phyloP scores from a whole-genome alignment of 2,329 filamentous ascomycete species.

The Ploettnerulaceae sp. region DNA sequence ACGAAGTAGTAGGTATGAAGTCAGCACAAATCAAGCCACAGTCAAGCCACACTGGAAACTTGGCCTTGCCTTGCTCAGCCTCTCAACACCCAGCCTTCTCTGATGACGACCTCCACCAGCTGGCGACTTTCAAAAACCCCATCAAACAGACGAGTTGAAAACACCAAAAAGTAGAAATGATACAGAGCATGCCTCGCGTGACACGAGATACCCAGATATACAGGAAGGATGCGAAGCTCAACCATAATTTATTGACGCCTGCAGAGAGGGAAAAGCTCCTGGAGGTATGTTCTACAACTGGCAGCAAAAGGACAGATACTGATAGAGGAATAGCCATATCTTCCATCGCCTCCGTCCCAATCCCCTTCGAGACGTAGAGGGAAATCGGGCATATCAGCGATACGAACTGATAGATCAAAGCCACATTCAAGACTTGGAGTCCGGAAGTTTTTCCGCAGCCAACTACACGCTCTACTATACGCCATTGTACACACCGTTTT shows the following conservation, averaged over 20 bases:
- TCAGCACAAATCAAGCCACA: no score
- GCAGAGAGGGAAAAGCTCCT: slow-evolving; percentile 43
- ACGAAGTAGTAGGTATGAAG: no score
- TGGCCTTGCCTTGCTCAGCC: no score
- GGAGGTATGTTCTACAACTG: slow-evolving; percentile 35
- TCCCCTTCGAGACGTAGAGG: slow-evolving; percentile 23
- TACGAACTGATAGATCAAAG: slow-evolving; percentile 27
- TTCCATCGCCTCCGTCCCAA: slow-evolving; percentile 29
- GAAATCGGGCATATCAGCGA: slow-evolving; percentile 25
- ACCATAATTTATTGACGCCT: slow-evolving; percentile 39
- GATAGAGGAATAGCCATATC: slow-evolving; percentile 30
- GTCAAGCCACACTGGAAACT: no score
- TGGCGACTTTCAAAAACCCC: neutral
- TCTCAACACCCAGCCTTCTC: no score
- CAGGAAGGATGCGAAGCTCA: slow-evolving; percentile 42
- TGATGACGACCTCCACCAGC: neutral
- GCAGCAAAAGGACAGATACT: slow-evolving; percentile 10
- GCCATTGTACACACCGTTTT: slow-evolving; percentile 74
- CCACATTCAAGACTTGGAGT: slow-evolving; percentile 45
- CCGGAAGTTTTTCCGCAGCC: slow-evolving; percentile 55
- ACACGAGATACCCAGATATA: slow-evolving; percentile 39
- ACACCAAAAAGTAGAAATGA: neutral
- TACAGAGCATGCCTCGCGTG: slow-evolving; percentile 26
- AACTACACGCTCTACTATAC: slow-evolving; percentile 64
- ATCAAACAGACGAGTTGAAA: neutral